Percentiles rank a stretch among this genome's conserved stretches.
phyloP scores from a whole-genome alignment of 2,329 filamentous ascomycete species.

The Hymenoscyphus linearis region DNA sequence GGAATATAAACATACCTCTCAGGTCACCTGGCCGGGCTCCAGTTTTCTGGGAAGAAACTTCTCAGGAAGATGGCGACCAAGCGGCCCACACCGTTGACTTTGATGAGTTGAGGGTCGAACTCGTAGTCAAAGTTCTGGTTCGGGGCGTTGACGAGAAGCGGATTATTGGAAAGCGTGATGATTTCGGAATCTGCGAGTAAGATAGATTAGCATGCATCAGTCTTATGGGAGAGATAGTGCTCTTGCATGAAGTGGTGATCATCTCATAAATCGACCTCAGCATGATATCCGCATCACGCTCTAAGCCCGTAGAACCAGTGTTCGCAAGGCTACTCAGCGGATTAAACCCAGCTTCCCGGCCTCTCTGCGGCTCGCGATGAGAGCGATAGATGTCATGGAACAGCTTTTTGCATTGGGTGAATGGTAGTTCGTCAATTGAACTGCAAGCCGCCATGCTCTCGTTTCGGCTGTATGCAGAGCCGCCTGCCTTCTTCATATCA shows the following conservation, averaged over 20 bases:
- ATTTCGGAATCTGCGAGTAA: conserved; percentile 16
- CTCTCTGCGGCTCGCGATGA: conserved; percentile 14
- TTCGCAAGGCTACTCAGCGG: conserved; percentile 13
- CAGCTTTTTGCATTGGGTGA: conserved; percentile 17
- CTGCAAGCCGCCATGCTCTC: conserved; percentile 17
- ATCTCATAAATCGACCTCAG: conserved; percentile 14
- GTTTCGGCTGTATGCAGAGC: conserved; percentile 9
- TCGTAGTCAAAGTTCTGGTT: not conserved
- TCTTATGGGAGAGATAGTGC: not conserved
- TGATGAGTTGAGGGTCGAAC: conserved; percentile 16
- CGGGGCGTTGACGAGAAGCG: conserved; percentile 5
- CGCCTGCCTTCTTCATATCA: conserved; percentile 16
- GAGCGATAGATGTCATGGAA: conserved; percentile 26
- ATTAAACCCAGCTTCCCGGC: conserved; percentile 21
- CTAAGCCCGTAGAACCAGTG: conserved; percentile 11
- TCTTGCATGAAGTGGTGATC: conserved; percentile 18
- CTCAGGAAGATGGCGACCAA: conserved; percentile 21
- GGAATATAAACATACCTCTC: not conserved
- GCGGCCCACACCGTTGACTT: conserved; percentile 18
- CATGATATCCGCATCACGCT: conserved; percentile 17
- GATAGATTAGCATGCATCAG: not conserved
- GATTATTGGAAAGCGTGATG: conserved; percentile 12
- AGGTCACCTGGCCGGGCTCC: conserved; percentile 1
- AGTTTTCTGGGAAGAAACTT: conserved; percentile 18
- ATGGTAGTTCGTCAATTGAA: conserved; percentile 20